Conservation (phyloP, 2,329 filamentous ascomycete species). For the Aspergillus candidus region DNA sequence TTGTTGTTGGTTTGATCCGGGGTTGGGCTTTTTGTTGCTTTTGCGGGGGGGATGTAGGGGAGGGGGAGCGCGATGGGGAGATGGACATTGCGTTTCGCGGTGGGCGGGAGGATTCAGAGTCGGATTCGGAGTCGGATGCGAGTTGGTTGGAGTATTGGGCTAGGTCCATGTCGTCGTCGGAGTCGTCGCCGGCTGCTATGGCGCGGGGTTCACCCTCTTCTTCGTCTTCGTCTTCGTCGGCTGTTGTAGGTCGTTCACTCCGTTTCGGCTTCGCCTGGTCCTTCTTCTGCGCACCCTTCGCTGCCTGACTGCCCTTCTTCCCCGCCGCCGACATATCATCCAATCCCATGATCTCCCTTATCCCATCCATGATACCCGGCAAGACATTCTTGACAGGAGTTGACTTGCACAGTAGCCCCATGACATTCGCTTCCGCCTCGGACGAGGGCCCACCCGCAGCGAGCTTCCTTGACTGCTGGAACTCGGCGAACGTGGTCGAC, state of each 20-base stretch:
- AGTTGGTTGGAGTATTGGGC: background rate
- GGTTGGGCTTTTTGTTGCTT: conserved; percentile 18
- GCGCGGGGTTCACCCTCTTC: conserved; percentile 7
- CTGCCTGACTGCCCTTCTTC: background rate
- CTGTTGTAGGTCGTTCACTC: conserved; percentile 25
- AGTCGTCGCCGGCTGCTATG: background rate
- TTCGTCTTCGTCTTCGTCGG: conserved; percentile 19
- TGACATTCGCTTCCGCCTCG: conserved; percentile 50
- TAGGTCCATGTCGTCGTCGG: conserved; percentile 3
- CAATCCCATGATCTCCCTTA: conserved; percentile 35
- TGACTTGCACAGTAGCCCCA: conserved; percentile 55
- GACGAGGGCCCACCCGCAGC: conserved; percentile 35
- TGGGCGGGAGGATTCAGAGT: conserved; percentile 1
- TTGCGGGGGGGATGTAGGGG: conserved; percentile 8
- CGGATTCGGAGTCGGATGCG: background rate
- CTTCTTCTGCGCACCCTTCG: conserved; percentile 9
- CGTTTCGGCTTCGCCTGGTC: conserved; percentile 2
- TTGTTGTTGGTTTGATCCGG: conserved; percentile 24
- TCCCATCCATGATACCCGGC: conserved; percentile 39
- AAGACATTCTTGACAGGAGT: conserved; percentile 53
- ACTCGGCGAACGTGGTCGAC: conserved; percentile 42
- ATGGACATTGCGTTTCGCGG: conserved; percentile 29
- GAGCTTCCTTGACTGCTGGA: conserved; percentile 35
- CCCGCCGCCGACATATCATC: conserved; percentile 11
- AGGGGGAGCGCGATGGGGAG: conserved; percentile 32